Evolutionary conservation across 805 yeast species (phyloP).

Genomic region (Ogataea naganishii): DNA sequence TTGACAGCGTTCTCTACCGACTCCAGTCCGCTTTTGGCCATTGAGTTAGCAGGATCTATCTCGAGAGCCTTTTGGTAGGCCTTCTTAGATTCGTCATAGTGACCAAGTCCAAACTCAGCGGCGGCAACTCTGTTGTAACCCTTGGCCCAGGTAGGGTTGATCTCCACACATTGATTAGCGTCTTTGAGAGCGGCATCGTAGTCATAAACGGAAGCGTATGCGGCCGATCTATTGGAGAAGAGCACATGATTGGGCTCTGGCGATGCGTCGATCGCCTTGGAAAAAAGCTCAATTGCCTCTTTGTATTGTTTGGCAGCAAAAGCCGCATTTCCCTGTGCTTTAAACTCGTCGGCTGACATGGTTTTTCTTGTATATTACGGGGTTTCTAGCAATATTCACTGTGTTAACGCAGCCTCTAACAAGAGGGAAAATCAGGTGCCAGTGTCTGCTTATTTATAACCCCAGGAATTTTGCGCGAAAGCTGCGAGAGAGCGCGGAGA

Average conservation of each 20-base stretch:
- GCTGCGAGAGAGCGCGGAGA: too few species aligned
- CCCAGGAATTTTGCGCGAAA: too few species aligned
- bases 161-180: slow-evolving; percentile 74
- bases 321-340: slow-evolving; percentile 90
- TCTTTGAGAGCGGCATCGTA: slow-evolving; percentile 72
- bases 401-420: too few species aligned
- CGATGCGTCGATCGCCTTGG: slow-evolving; percentile 82
- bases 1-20: slow-evolving; percentile 56
- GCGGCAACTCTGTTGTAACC: slow-evolving; percentile 93
- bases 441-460: too few species aligned
- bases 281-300: slow-evolving; percentile 71
- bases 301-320: slow-evolving; percentile 81
- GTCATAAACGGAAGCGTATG: slow-evolving; percentile 71
- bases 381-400: too few species aligned
- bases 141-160: slow-evolving; percentile 88
- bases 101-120: slow-evolving; percentile 82
- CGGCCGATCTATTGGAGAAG: slow-evolving; percentile 90
- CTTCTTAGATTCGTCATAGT: slow-evolving; percentile 63
- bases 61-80: slow-evolving; percentile 74
- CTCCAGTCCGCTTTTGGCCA: slow-evolving; percentile 77
- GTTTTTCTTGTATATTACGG: not conserved
- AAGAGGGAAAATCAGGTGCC: too few species aligned
- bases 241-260: slow-evolving; percentile 83
- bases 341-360: slow-evolving; percentile 66
- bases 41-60: slow-evolving; percentile 71